phyloP scores from a whole-genome alignment of 208 protist genomes.

The Trypanosoma brucei region DNA sequence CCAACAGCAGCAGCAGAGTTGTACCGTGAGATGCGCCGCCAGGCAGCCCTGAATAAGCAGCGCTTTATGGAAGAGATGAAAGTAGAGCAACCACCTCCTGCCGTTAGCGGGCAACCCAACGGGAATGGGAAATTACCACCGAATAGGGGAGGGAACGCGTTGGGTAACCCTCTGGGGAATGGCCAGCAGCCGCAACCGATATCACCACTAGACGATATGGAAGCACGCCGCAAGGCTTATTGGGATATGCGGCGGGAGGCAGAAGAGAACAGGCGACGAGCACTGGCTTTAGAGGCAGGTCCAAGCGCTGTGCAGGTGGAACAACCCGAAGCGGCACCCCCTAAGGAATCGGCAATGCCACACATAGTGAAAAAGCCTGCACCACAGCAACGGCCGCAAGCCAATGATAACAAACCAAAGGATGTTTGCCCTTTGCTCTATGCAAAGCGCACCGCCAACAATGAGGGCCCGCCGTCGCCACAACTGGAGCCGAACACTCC shows the following conservation, averaged over 20 bases:
- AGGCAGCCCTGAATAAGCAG: slow-evolving; percentile 77
- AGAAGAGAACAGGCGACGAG: slow-evolving; percentile 73
- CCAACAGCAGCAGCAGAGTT: slow-evolving; percentile 30
- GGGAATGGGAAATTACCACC: background rate
- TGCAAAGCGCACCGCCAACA: background rate
- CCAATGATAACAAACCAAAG: background rate
- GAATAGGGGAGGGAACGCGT: background rate
- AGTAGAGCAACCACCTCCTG: background rate
- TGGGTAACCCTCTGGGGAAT: background rate
- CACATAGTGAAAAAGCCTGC: background rate
- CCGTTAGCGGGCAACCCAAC: background rate
- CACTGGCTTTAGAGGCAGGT: slow-evolving; percentile 36
- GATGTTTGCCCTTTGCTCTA: background rate
- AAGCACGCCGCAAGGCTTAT: slow-evolving; percentile 66
- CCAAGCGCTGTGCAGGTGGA: slow-evolving; percentile 1
- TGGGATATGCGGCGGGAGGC: slow-evolving; percentile 89
- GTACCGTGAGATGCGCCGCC: slow-evolving; percentile 76
- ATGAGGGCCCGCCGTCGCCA: background rate
- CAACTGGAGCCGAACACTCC: background rate
- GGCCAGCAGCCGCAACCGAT: slow-evolving; percentile 28
- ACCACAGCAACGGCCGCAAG: background rate
- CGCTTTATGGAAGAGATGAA: slow-evolving; percentile 39
- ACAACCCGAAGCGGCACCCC: background rate
- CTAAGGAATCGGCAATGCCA: background rate
- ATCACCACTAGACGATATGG: slow-evolving; percentile 48